Evolutionary conservation across 2,329 filamentous ascomycete genomes (phyloP).

Genomic region (Aspergillus sp.): DNA sequence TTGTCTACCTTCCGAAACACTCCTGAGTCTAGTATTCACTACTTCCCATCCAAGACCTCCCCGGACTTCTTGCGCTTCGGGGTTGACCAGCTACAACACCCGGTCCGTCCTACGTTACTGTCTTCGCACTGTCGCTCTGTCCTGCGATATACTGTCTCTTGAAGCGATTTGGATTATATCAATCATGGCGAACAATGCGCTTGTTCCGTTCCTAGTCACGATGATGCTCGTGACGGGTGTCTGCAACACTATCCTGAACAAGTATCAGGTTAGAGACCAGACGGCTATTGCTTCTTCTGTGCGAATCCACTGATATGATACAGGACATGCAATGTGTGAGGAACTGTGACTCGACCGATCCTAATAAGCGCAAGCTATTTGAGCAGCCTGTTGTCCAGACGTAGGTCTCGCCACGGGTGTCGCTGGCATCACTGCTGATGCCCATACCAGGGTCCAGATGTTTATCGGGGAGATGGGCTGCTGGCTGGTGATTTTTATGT

Average conservation of each 20-base stretch:
- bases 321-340: slow-evolving; percentile 92
- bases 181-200: slow-evolving; percentile 59
- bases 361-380: slow-evolving; percentile 61
- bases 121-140: no score
- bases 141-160: no score
- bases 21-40: neutral
- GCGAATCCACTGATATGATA: neutral
- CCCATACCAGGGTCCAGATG: slow-evolving; percentile 61
- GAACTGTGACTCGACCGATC: slow-evolving; percentile 66
- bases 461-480: slow-evolving; percentile 94
- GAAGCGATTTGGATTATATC: neutral
- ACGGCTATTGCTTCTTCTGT: neutral
- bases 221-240: slow-evolving; percentile 97
- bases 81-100: neutral
- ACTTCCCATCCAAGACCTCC: neutral
- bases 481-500: slow-evolving; percentile 76
- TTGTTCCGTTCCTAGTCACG: slow-evolving; percentile 76
- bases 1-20: neutral
- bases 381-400: slow-evolving; percentile 96
- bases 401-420: slow-evolving; percentile 21
- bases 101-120: slow-evolving; percentile 1
- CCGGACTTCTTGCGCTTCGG: neutral
- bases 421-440: neutral
- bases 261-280: slow-evolving; percentile 64
- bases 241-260: slow-evolving; percentile 93